Conservation (phyloP, 768 basidiomycete species). For the Mycena venus region DNA sequence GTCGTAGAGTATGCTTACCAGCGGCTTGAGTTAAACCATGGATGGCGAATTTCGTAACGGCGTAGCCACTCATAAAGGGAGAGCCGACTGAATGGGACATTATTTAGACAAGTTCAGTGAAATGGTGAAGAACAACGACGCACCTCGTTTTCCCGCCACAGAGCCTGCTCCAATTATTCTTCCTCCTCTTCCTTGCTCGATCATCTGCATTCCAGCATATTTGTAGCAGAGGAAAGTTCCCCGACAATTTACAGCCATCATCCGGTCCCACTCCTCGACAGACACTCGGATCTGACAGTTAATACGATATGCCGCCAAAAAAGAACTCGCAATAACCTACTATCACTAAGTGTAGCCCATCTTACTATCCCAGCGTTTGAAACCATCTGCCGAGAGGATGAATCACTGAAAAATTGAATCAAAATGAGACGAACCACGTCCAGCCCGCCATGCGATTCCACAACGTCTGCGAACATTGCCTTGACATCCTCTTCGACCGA, state of each 20-base stretch:
- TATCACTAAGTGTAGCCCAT: neutral
- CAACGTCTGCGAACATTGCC: conserved; percentile 44
- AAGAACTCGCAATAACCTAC: neutral
- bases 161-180: conserved; percentile 50
- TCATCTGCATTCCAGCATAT: conserved; percentile 54
- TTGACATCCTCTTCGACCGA: conserved; percentile 51
- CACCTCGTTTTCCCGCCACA: conserved; percentile 29
- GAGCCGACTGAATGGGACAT: neutral
- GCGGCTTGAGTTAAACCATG: conserved; percentile 24
- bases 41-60: conserved; percentile 45
- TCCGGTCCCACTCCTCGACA: conserved; percentile 41
- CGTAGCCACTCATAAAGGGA: conserved; percentile 34
- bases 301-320: neutral
- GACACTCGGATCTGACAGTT: neutral
- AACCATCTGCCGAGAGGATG: conserved; percentile 36
- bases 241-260: conserved; percentile 47
- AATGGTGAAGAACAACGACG: neutral
- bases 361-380: conserved; percentile 42
- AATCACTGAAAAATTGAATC: neutral
- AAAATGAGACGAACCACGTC: conserved; percentile 25
- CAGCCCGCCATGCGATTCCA: conserved; percentile 46
- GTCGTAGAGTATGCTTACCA: neutral
- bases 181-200: conserved; percentile 53
- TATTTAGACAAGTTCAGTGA: neutral
- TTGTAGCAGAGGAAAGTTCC: conserved; percentile 55